These are phyloP conservation scores for Porpolomopsis calyptriformis DNA, from an alignment of 768 basidiomycete genomes.

Conservation along the genomic window DNA sequence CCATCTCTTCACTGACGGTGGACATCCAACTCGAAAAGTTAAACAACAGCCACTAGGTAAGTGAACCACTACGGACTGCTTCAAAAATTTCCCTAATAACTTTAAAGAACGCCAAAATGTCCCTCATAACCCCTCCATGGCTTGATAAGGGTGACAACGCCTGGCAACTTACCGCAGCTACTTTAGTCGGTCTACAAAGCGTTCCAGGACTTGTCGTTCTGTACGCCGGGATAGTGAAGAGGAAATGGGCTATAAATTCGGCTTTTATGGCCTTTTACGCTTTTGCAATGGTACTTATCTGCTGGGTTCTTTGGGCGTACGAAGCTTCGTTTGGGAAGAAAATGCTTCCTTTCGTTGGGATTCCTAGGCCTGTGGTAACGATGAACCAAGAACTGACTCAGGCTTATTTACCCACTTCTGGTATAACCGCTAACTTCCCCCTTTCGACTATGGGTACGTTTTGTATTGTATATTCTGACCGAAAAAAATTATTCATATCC, in stretches of 20 bases:
- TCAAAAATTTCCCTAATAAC: background rate
- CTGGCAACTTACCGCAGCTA: constrained; percentile 7
- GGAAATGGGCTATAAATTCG: constrained; percentile 7
- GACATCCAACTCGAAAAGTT: no score
- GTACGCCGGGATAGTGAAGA: constrained; percentile 6
- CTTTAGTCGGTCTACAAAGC: constrained; percentile 4
- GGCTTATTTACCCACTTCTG: background rate
- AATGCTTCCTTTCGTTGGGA: constrained; percentile 7
- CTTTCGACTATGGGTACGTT: constrained; percentile 6
- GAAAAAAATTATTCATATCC: background rate
- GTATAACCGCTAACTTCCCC: constrained; percentile 1
- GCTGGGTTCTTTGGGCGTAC: constrained; percentile 7
- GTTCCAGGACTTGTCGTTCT: constrained; percentile 5
- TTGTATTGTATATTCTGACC: no score
- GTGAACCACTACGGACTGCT: background rate
- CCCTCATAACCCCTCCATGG: background rate
- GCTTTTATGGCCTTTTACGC: constrained; percentile 7
- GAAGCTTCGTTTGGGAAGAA: constrained; percentile 4
- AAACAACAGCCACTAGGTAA: background rate
- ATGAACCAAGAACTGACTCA: constrained; percentile 5
- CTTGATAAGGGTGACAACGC: constrained; percentile 5
- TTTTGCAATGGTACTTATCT: constrained; percentile 5
- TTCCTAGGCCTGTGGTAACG: constrained; percentile 2
- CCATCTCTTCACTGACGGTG: no score
- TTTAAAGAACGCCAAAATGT: background rate